Percentiles rank a stretch among this genome's conserved stretches.
phyloP scores from a whole-genome alignment of 495 filamentous ascomycete species.

The Penicillium maclennaniae region DNA sequence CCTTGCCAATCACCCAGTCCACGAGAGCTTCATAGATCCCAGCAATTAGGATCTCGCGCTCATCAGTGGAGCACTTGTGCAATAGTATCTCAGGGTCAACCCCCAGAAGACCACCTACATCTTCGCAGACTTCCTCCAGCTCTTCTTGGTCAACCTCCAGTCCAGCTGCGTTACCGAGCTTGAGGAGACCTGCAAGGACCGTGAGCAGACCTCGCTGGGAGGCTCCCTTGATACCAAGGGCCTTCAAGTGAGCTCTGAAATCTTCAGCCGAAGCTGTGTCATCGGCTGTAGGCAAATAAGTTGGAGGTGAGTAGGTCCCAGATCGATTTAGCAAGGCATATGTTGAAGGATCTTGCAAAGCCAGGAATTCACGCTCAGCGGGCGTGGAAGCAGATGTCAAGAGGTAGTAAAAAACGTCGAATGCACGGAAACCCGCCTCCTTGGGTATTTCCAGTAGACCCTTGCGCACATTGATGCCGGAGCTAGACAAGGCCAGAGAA shows the following conservation, averaged over 20 bases:
- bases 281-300: slow-evolving; percentile 88
- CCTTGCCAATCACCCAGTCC: slow-evolving; percentile 86
- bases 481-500: slow-evolving; percentile 73
- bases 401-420: slow-evolving; percentile 97
- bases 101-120: slow-evolving; percentile 80
- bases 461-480: slow-evolving; percentile 78
- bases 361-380: slow-evolving; percentile 88
- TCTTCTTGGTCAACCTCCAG: slow-evolving; percentile 82
- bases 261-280: slow-evolving; percentile 93
- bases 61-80: slow-evolving; percentile 73
- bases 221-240: slow-evolving; percentile 87
- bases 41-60: slow-evolving; percentile 75
- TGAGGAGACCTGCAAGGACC: slow-evolving; percentile 78
- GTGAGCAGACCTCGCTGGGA: slow-evolving; percentile 76
- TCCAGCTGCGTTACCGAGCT: slow-evolving; percentile 85
- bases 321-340: slow-evolving; percentile 80
- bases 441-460: slow-evolving; percentile 79
- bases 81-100: slow-evolving; percentile 81
- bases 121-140: slow-evolving; percentile 82
- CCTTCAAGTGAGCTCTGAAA: slow-evolving; percentile 75
- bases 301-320: slow-evolving; percentile 80
- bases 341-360: slow-evolving; percentile 69
- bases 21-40: slow-evolving; percentile 93
- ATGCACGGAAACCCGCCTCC: slow-evolving; percentile 83
- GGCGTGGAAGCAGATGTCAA: slow-evolving; percentile 84